A percentile compares a stretch with the other conserved stretches of the same genome.
Evolutionary conservation across 371 early-diverging fungal species (phyloP).

Genomic region (Synchytrium microbalum): DNA sequence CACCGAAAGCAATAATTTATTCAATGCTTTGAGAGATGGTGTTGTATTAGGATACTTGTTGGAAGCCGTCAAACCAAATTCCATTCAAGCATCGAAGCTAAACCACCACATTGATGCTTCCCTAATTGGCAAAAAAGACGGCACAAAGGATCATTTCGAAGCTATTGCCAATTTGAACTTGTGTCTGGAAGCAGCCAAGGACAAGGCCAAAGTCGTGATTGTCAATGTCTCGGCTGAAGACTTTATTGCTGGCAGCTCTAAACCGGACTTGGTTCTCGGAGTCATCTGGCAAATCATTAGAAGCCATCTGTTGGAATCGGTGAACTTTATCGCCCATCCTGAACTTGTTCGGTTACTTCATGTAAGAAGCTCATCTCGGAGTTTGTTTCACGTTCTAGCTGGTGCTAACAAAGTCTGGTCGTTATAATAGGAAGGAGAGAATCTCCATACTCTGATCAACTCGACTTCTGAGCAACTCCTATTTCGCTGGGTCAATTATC

Average conservation of each 20-base stretch:
- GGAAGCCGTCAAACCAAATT: constrained; percentile 12
- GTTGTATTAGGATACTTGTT: constrained; percentile 14
- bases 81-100: constrained; percentile 6
- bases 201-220: constrained; percentile 17
- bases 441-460: no score
- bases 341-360: constrained; percentile 23
- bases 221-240: constrained; percentile 18
- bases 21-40: constrained; percentile 13
- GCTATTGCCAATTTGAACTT: constrained; percentile 20
- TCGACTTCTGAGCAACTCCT: no score
- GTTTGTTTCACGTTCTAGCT: no score
- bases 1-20: constrained; percentile 12
- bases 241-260: constrained; percentile 17
- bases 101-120: constrained; percentile 10
- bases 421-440: no score
- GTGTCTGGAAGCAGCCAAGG: constrained; percentile 17
- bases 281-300: constrained; percentile 29
- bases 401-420: no score
- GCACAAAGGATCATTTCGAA: constrained; percentile 20
- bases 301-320: constrained; percentile 13
- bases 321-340: constrained; percentile 20
- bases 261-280: constrained; percentile 23
- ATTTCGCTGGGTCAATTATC: no score
- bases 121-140: neutral
- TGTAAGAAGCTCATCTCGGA: no score